phyloP scores from a whole-genome alignment of 176 grass and related monocot species.

The Juncus inflexus region DNA sequence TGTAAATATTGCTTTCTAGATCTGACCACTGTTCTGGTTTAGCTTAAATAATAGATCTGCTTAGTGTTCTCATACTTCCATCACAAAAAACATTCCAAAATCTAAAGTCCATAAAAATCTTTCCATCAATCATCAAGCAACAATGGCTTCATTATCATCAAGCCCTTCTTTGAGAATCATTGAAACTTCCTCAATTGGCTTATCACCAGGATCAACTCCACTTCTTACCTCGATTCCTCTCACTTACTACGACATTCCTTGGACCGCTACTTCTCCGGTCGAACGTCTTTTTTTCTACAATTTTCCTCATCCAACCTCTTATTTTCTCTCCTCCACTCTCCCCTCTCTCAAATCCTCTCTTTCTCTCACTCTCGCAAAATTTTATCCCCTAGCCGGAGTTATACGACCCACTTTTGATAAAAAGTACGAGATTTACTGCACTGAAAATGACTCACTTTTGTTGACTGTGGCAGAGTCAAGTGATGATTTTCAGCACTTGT shows the following conservation, averaged over 20 bases:
- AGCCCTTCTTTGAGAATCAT: neutral
- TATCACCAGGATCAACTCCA: neutral
- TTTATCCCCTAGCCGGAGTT: slow-evolving; percentile 44
- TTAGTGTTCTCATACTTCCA: too few relatives aligned
- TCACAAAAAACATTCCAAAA: too few relatives aligned
- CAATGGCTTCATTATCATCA: neutral
- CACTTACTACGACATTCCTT: slow-evolving; percentile 39
- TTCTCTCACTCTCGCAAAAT: slow-evolving; percentile 11
- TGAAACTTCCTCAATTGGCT: slow-evolving; percentile 13
- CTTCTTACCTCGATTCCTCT: slow-evolving; percentile 23
- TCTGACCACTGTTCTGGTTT: too few relatives aligned
- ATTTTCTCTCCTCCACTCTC: slow-evolving; percentile 16
- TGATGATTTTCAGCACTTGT: slow-evolving; percentile 11
- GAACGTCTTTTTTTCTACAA: slow-evolving; percentile 43
- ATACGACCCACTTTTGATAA: neutral
- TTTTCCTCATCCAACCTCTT: slow-evolving; percentile 16
- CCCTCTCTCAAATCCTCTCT: slow-evolving; percentile 28
- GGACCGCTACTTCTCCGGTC: slow-evolving; percentile 18
- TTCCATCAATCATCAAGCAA: too few relatives aligned
- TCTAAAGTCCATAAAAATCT: too few relatives aligned
- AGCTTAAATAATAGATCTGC: too few relatives aligned
- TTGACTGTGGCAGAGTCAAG: slow-evolving; percentile 44
- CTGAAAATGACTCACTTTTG: slow-evolving; percentile 21
- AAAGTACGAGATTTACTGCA: slow-evolving; percentile 38
- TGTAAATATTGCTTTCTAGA: too few relatives aligned